A percentile compares a stretch with the other conserved stretches of the same genome.
Evolutionary conservation across 1,139 yeast genomes (phyloP).

Genomic region (Saccharomycopsis hybrid): DNA sequence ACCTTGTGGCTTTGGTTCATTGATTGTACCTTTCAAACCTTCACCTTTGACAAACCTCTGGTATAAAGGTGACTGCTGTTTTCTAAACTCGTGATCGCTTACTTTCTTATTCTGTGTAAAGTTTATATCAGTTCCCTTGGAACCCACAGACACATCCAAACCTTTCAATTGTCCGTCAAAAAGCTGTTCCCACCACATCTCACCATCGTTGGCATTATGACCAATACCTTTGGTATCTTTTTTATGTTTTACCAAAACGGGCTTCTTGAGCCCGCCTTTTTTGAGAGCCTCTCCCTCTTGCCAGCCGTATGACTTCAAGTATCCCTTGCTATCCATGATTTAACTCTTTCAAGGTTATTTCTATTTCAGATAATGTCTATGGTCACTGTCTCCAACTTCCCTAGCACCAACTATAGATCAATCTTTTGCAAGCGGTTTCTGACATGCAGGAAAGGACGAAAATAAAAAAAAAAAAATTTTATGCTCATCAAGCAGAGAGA

Average conservation of each 20-base stretch:
- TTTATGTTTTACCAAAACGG: constrained; percentile 84
- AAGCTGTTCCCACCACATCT: constrained; percentile 95
- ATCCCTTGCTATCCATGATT: constrained; percentile 66
- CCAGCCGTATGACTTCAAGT: constrained; percentile 84
- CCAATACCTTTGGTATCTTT: constrained; percentile 88
- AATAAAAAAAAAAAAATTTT: no score
- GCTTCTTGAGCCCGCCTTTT: constrained; percentile 75
- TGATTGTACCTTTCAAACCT: constrained; percentile 73
- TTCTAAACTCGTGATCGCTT: constrained; percentile 41
- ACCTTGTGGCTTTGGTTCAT: constrained; percentile 21
- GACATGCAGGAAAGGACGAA: no score
- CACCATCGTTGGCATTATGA: constrained; percentile 57
- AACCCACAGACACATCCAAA: constrained; percentile 45
- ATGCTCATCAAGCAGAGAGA: no score
- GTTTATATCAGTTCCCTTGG: constrained; percentile 30
- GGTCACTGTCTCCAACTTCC: no score
- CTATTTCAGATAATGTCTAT: no score
- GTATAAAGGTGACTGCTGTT: constrained; percentile 55
- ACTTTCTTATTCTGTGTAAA: constrained; percentile 41
- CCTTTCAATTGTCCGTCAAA: constrained; percentile 89
- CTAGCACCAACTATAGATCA: no score
- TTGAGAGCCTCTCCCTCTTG: constrained; percentile 79
- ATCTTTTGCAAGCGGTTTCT: no score
- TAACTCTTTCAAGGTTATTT: background rate
- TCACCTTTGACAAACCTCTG: constrained; percentile 76